phyloP scores from a whole-genome alignment of 1,284 basidiomycete species.

The Sporisorium iseilematis-ciliati region DNA sequence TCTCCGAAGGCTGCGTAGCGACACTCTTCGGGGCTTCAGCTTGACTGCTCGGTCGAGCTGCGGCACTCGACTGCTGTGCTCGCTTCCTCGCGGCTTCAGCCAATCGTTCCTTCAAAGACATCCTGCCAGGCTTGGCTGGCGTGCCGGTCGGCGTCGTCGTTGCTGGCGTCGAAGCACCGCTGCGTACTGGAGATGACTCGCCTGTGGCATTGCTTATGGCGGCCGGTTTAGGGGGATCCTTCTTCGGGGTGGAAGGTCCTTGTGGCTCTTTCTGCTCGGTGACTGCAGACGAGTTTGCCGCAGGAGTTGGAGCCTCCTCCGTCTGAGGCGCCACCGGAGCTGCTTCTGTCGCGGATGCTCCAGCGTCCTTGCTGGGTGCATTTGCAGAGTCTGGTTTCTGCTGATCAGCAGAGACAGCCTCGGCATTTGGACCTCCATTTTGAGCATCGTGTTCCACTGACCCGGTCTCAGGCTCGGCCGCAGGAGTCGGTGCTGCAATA shows the following conservation, averaged over 20 bases:
- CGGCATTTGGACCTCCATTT: neutral
- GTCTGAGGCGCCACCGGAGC: neutral
- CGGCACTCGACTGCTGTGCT: constrained; percentile 24
- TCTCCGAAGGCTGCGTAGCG: constrained; percentile 4
- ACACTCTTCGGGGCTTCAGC: constrained; percentile 1
- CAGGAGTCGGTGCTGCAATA: neutral
- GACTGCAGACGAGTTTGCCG: neutral
- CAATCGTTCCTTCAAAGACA: constrained; percentile 55
- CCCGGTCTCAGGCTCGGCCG: neutral
- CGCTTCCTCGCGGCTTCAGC: constrained; percentile 57
- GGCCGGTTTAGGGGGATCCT: neutral
- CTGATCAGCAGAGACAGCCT: neutral
- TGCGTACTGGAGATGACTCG: constrained; percentile 30
- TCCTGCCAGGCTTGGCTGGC: constrained; percentile 43
- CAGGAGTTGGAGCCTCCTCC: neutral
- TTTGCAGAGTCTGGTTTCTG: neutral
- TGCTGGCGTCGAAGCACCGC: constrained; percentile 37
- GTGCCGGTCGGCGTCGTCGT: constrained; percentile 28
- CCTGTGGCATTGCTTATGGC: neutral
- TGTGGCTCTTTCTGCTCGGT: neutral
- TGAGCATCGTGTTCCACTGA: neutral
- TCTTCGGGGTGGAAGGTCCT: constrained; percentile 20
- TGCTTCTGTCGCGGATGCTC: neutral
- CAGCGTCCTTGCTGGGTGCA: neutral
- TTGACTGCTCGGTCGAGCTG: constrained; percentile 14